phyloP scores from a whole-genome alignment of 2,329 filamentous ascomycete species.

The Zarea fungicola region DNA sequence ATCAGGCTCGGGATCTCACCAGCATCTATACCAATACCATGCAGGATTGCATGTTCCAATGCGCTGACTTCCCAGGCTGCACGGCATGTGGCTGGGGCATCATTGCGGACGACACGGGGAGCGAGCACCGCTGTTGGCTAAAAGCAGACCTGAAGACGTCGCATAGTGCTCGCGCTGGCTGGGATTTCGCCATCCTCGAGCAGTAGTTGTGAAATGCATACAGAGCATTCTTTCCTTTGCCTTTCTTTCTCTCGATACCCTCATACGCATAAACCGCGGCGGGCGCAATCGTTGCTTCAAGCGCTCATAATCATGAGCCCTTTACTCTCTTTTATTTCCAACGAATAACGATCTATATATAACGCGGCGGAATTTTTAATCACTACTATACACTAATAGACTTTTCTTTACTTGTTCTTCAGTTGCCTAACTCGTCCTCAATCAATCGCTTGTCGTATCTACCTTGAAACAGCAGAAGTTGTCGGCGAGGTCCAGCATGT shows the following conservation, averaged over 20 bases:
- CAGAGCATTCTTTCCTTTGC: background rate
- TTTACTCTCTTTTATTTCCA: background rate
- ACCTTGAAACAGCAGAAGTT: no score
- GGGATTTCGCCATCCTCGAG: slow-evolving; percentile 39
- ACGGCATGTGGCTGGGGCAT: slow-evolving; percentile 42
- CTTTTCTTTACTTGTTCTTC: no score
- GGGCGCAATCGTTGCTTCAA: no score
- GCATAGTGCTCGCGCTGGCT: slow-evolving; percentile 29
- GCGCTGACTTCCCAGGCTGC: slow-evolving; percentile 34
- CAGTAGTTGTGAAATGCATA: background rate
- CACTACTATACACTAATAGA: no score
- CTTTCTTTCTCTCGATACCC: background rate
- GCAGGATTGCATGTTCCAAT: slow-evolving; percentile 40
- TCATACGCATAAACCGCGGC: background rate
- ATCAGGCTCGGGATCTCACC: slow-evolving; percentile 30
- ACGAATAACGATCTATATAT: no score
- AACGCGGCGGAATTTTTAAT: no score
- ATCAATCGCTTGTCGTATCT: no score
- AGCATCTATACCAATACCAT: slow-evolving; percentile 33
- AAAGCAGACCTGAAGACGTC: slow-evolving; percentile 32
- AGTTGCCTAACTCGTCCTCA: no score
- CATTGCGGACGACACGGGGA: slow-evolving; percentile 33
- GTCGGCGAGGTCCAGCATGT: no score
- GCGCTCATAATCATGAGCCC: background rate
- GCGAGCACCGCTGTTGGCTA: slow-evolving; percentile 39